Evolutionary conservation across 1,139 yeast genomes (phyloP).

Genomic region (Arxiozyma bovina): DNA sequence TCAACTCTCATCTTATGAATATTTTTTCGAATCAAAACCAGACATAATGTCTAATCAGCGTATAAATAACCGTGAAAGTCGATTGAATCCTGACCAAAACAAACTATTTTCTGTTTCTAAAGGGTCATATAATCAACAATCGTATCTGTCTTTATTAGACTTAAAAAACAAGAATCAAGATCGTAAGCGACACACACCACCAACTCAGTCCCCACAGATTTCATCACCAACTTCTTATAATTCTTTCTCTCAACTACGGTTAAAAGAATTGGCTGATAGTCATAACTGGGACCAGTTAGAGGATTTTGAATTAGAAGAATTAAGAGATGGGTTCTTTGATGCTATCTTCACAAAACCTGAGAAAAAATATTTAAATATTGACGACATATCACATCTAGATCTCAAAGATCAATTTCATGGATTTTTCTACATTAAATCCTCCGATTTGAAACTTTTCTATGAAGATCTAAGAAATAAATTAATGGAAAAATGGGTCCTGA

Average conservation of each 20-base stretch:
- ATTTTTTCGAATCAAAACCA: not conserved
- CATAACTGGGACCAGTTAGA: conserved; percentile 27
- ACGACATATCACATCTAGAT: conserved; percentile 3
- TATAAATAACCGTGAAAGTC: not conserved
- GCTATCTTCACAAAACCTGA: conserved; percentile 36
- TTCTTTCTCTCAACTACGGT: conserved; percentile 30
- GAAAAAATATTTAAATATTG: conserved; percentile 2
- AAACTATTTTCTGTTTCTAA: conserved; percentile 10
- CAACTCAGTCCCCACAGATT: conserved; percentile 8
- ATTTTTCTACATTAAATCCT: not conserved
- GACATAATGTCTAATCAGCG: too few species aligned
- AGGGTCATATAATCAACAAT: conserved; percentile 24
- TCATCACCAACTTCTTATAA: conserved; percentile 17
- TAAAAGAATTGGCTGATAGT: conserved; percentile 25
- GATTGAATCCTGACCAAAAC: not conserved
- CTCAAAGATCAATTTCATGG: conserved; percentile 1
- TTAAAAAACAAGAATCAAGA: conserved; percentile 4
- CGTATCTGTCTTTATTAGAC: conserved; percentile 20
- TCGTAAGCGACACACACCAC: not conserved
- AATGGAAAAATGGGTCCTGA: conserved; percentile 4
- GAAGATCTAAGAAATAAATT: not conserved
- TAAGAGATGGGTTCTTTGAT: conserved; percentile 42
- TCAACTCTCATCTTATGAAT: too few species aligned
- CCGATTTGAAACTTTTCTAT: not conserved
- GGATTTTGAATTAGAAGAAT: conserved; percentile 36